Conservation (phyloP, 1,284 basidiomycete species). For the Ustilago esculenta region DNA sequence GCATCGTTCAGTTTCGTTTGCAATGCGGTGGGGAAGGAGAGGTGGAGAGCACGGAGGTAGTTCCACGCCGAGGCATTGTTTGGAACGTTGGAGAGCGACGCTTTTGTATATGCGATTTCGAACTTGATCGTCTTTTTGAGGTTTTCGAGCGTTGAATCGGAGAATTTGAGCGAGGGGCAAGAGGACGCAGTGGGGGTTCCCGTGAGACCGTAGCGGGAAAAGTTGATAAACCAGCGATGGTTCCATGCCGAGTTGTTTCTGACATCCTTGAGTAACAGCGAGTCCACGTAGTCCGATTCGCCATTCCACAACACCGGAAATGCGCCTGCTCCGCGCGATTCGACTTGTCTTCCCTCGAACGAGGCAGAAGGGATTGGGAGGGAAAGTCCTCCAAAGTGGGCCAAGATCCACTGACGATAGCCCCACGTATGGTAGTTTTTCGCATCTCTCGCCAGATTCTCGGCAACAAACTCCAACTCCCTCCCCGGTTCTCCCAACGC, state of each 20-base stretch:
- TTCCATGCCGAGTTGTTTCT: constrained; percentile 99
- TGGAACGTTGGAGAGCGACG: constrained; percentile 34
- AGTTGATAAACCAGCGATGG: constrained; percentile 93
- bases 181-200: background rate
- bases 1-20: background rate
- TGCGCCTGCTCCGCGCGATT: constrained; percentile 10
- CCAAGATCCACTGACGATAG: constrained; percentile 62
- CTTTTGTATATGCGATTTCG: constrained; percentile 45
- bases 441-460: constrained; percentile 45
- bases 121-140: constrained; percentile 29
- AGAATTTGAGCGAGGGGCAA: background rate
- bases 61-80: constrained; percentile 63
- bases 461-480: constrained; percentile 52
- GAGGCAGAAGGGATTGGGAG: too few species aligned
- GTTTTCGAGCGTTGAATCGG: background rate
- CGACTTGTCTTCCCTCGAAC: too few species aligned
- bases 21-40: background rate
- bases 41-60: constrained; percentile 55
- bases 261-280: constrained; percentile 79
- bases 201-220: constrained; percentile 64
- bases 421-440: constrained; percentile 67
- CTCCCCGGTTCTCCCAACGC: constrained; percentile 46
- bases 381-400: constrained; percentile 56
- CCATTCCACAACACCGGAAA: constrained; percentile 75
- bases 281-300: constrained; percentile 81